A percentile compares a stretch with the other conserved stretches of the same genome.
Evolutionary conservation across 768 basidiomycete species (phyloP).

Genomic region (Podaxis sp.): DNA sequence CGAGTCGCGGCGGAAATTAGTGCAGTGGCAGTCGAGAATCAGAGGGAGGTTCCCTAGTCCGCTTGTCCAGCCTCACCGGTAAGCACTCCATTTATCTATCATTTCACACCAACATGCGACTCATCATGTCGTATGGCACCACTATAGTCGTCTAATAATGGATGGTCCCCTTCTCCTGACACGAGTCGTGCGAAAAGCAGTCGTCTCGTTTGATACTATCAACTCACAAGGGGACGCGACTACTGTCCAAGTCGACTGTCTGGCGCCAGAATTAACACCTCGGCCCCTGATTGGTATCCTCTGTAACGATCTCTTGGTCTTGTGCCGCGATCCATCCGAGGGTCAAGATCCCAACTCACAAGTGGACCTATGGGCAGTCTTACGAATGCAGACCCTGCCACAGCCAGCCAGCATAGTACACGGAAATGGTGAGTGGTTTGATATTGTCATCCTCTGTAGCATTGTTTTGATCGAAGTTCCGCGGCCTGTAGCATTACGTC

Average conservation of each 20-base stretch:
- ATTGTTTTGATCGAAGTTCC: slow-evolving; percentile 7
- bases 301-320: slow-evolving; percentile 91
- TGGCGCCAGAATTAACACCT: slow-evolving; percentile 84
- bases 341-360: slow-evolving; percentile 70
- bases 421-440: slow-evolving; percentile 60
- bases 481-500: slow-evolving; percentile 59
- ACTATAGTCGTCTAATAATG: slow-evolving; percentile 81
- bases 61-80: slow-evolving; percentile 98
- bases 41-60: slow-evolving; percentile 92
- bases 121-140: slow-evolving; percentile 5
- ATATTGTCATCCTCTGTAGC: background rate
- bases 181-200: slow-evolving; percentile 86
- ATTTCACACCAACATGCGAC: background rate
- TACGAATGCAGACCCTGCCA: slow-evolving; percentile 91
- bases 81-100: slow-evolving; percentile 22
- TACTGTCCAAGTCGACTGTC: slow-evolving; percentile 86
- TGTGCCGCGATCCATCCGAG: slow-evolving; percentile 84
- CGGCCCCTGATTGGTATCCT: slow-evolving; percentile 78
- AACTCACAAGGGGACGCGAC: slow-evolving; percentile 76
- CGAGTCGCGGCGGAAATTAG: slow-evolving; percentile 87
- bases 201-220: slow-evolving; percentile 78
- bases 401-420: slow-evolving; percentile 91
- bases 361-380: slow-evolving; percentile 95
- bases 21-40: slow-evolving; percentile 89
- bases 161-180: slow-evolving; percentile 85